Percentiles rank a stretch among this genome's conserved stretches.
phyloP scores from a whole-genome alignment of 169 alveolate species.

The Eimeria zaria region DNA sequence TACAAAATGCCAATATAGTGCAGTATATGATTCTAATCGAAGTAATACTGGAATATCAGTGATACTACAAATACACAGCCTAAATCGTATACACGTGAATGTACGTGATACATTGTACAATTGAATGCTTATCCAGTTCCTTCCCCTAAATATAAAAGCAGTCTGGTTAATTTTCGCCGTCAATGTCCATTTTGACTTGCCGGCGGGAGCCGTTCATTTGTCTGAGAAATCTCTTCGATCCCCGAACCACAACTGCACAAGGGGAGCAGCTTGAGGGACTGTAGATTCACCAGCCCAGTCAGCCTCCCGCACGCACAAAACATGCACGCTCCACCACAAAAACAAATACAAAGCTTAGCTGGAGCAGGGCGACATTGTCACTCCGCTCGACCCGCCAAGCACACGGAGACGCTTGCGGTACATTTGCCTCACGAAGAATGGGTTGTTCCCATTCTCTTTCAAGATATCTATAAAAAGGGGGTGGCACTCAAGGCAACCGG shows the following conservation, averaged over 20 bases:
- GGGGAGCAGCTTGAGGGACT: constrained; percentile 8
- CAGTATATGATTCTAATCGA: too few species aligned
- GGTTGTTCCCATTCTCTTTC: not conserved
- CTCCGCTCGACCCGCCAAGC: constrained; percentile 11
- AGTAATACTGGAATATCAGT: too few species aligned
- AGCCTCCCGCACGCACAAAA: constrained; percentile 24
- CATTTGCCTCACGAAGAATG: not conserved
- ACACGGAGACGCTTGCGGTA: not conserved
- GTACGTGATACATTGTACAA: not conserved
- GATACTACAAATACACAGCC: too few species aligned
- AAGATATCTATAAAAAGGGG: not conserved
- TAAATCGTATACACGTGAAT: too few species aligned
- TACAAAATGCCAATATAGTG: too few species aligned
- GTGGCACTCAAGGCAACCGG: not conserved
- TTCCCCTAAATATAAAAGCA: not conserved
- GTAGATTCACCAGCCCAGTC: not conserved
- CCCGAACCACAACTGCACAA: constrained; percentile 27
- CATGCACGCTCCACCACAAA: not conserved
- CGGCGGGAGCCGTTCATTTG: not conserved
- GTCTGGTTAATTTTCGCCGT: not conserved
- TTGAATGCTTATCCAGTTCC: not conserved
- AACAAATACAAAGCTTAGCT: not conserved
- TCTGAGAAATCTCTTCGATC: not conserved
- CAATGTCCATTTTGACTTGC: constrained; percentile 1
- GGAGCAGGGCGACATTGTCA: not conserved